Evolutionary conservation across 2,329 filamentous ascomycete genomes (phyloP), one percentile per base, ranked within the genome.

Genomic region (Cladophialophora psammophila): DNA sequence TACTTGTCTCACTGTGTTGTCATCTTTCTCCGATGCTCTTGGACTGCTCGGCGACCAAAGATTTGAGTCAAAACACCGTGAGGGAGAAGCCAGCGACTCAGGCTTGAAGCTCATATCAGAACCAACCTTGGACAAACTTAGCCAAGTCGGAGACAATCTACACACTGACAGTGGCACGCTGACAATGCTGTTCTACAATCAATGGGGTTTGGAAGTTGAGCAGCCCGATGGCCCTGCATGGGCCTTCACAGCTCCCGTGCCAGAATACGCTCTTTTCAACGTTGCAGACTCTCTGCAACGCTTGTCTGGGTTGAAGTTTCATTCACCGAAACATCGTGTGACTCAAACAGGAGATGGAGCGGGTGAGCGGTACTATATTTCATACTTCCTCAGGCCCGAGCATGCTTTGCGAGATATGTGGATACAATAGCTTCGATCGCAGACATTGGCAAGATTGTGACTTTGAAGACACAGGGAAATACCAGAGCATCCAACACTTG

Each of bases 71-170:
- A 48, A 48, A 8, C 42, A 48, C 18, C n/a, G n/a, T n/a, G n/a
- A 48, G 20, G 42, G 42, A 48, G 42, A 48, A 48, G 12, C 42
- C 42, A 48, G 42, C 42, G 42, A 48, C 42, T 48, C 42, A 9
- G 42, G 42, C 18, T 48, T 48, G 7, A 48, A 48, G 42, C n/a
- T 48, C n/a, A 48, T 48, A 48, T 48, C 42, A 48, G 42, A 48
- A 18, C 42, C 42, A 3, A 48, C 42, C 2, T n/a, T 48, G 18
- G 42, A 48, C 42, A 48, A 48, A 48, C 18, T 48, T 10, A 48
- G 42, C n/a, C 42, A 48, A 26, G 42, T 48, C 20, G 42, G 42
- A 48, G 42, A 48, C 18, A 48, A 48, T 26, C 8, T 48, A 18
- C 42, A 48, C 42, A 48, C 42, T n/a, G 42, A 48, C 42, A 48